Evolutionary conservation across 164 flowering plant genomes (phyloP).

Genomic region (Sextonia rubra): DNA sequence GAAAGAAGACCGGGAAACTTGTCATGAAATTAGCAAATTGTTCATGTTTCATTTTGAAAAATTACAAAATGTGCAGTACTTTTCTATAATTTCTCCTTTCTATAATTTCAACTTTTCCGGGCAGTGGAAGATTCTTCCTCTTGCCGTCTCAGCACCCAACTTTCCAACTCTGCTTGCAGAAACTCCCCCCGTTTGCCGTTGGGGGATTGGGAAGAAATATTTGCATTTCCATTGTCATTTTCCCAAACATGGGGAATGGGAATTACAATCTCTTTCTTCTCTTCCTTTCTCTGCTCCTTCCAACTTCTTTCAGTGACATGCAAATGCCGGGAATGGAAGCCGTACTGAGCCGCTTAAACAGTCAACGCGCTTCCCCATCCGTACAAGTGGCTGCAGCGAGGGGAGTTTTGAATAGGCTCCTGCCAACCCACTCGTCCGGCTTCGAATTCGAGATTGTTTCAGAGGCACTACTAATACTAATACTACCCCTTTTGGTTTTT

Average conservation of each 20-base stretch:
- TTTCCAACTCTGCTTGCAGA: too few species aligned
- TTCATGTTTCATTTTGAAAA: too few species aligned
- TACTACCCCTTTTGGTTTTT: neutral
- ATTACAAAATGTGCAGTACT: too few species aligned
- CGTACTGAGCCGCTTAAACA: constrained; percentile 40
- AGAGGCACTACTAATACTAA: constrained; percentile 49
- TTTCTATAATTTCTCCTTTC: too few species aligned
- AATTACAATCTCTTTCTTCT: neutral
- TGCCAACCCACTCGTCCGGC: constrained; percentile 68
- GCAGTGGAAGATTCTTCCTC: too few species aligned
- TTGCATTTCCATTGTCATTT: too few species aligned
- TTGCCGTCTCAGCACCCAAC: too few species aligned
- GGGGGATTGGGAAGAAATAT: too few species aligned
- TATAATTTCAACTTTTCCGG: too few species aligned
- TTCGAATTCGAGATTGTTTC: constrained; percentile 63
- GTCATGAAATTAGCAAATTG: too few species aligned
- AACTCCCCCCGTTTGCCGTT: too few species aligned
- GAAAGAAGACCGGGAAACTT: too few species aligned
- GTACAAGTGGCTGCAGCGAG: constrained; percentile 73
- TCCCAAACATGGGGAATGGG: constrained; percentile 3
- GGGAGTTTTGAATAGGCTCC: constrained; percentile 54
- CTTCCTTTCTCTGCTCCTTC: neutral
- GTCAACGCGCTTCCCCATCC: constrained; percentile 38
- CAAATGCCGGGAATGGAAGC: constrained; percentile 36
- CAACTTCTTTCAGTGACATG: neutral